These are phyloP conservation scores for Metschnikowia proteae DNA, from an alignment of 805 yeast genomes.

Conservation along the genomic window DNA sequence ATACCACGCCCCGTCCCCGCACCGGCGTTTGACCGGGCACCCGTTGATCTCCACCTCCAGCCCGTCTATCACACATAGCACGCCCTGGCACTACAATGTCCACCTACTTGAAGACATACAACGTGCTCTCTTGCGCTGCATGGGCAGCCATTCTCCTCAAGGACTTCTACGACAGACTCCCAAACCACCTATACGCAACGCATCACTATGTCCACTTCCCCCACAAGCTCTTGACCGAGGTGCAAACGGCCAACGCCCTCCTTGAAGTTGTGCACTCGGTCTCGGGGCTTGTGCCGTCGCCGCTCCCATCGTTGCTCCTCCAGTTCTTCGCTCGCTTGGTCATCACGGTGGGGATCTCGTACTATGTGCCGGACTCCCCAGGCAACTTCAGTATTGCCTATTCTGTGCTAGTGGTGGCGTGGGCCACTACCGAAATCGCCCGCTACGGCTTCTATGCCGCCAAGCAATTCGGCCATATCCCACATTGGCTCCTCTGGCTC, in stretches of 20 bases:
- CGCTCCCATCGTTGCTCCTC: conserved; percentile 22
- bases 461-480: conserved; percentile 18
- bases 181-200: conserved; percentile 10
- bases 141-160: conserved; percentile 19
- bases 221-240: conserved; percentile 25
- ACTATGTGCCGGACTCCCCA: conserved; percentile 25
- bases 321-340: conserved; percentile 30
- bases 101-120: conserved; percentile 17
- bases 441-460: conserved; percentile 27
- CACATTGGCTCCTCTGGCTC: conserved; percentile 23
- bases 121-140: conserved; percentile 15
- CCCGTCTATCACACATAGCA: too few species aligned
- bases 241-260: conserved; percentile 25
- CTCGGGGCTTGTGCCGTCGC: conserved; percentile 27
- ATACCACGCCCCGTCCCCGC: too few species aligned
- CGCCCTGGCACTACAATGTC: background rate
- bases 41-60: too few species aligned
- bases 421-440: conserved; percentile 29
- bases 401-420: conserved; percentile 24
- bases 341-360: conserved; percentile 28
- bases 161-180: conserved; percentile 12
- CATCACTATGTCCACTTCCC: conserved; percentile 20
- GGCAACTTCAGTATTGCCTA: conserved; percentile 26
- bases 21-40: too few species aligned
- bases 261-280: conserved; percentile 24